Percentiles rank a stretch among this genome's conserved stretches.
These are phyloP conservation scores for Diaporthe capsici DNA, from an alignment of 2,329 filamentous ascomycete species.

Conservation along the genomic window DNA sequence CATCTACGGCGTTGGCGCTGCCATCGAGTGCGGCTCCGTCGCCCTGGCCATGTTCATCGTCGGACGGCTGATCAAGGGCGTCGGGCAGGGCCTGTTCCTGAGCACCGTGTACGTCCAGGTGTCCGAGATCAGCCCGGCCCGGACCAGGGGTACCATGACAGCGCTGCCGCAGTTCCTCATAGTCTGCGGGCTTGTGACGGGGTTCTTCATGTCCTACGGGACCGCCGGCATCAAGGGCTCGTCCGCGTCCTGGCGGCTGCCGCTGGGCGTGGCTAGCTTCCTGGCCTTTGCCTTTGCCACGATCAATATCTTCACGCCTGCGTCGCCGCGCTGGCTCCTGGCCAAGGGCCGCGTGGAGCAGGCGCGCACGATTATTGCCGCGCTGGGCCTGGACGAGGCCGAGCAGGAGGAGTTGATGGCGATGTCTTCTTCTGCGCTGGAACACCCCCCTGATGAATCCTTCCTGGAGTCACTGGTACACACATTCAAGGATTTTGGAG, in stretches of 20 bases:
- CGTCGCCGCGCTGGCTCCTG: constrained; percentile 71
- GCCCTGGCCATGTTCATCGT: constrained; percentile 66
- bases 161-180: constrained; percentile 68
- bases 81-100: constrained; percentile 71
- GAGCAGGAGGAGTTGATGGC: constrained; percentile 57
- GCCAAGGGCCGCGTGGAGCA: constrained; percentile 58
- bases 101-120: constrained; percentile 62
- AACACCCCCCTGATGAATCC: constrained; percentile 48
- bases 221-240: constrained; percentile 58
- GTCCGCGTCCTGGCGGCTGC: constrained; percentile 69
- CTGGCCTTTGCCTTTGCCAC: constrained; percentile 51
- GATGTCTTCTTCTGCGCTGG: constrained; percentile 44
- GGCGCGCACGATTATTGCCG: constrained; percentile 56
- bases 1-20: constrained; percentile 67
- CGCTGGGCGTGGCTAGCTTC: constrained; percentile 58
- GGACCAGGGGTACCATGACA: constrained; percentile 64
- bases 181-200: constrained; percentile 64
- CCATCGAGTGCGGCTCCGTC: constrained; percentile 54
- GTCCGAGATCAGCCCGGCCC: constrained; percentile 70
- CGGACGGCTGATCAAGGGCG: constrained; percentile 67
- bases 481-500: constrained; percentile 34
- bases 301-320: constrained; percentile 55
- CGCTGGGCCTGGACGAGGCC: constrained; percentile 59
- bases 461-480: constrained; percentile 36
- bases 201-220: constrained; percentile 74